Evolutionary conservation across 352 stramenopile species (phyloP).

Genomic region (Phytophthora podocarpi): DNA sequence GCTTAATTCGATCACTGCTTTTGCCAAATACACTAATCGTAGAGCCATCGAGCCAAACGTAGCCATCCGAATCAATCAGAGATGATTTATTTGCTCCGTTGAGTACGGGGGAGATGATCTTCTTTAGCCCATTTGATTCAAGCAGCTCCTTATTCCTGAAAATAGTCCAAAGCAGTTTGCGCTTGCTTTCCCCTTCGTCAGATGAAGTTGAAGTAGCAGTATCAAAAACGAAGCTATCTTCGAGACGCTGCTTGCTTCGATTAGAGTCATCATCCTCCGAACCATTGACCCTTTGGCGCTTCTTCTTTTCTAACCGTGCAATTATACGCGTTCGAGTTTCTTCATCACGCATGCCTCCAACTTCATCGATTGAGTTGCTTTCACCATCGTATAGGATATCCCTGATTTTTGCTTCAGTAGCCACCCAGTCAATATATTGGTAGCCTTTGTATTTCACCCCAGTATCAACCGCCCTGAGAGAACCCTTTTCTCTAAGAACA

Average conservation of each 20-base stretch:
- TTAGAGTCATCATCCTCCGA: conserved; percentile 9
- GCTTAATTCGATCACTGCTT: conserved; percentile 9
- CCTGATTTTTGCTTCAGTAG: conserved; percentile 18
- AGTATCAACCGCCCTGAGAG: conserved; percentile 9
- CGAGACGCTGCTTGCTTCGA: conserved; percentile 9
- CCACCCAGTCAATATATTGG: conserved; percentile 20
- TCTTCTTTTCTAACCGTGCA: too few species aligned
- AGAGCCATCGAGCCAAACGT: conserved; percentile 19
- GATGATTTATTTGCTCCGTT: conserved; percentile 13
- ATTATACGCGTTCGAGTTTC: too few species aligned
- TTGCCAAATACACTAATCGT: conserved; percentile 23
- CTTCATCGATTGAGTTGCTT: conserved; percentile 27
- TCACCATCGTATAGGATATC: conserved; percentile 13
- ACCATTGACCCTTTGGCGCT: too few species aligned
- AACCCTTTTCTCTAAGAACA: conserved; percentile 15
- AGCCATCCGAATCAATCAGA: conserved; percentile 20
- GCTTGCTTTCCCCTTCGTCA: conserved; percentile 15
- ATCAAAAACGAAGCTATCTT: conserved; percentile 24
- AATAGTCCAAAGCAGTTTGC: conserved; percentile 15
- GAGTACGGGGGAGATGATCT: conserved; percentile 25
- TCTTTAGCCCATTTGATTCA: conserved; percentile 10
- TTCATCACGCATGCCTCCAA: too few species aligned
- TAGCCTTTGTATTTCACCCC: conserved; percentile 16
- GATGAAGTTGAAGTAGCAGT: conserved; percentile 12
- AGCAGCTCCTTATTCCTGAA: conserved; percentile 14